Evolutionary conservation across 768 basidiomycete species (phyloP), one percentile per base, ranked within the genome.

Genomic region (Hydnomerulius pinastri): DNA sequence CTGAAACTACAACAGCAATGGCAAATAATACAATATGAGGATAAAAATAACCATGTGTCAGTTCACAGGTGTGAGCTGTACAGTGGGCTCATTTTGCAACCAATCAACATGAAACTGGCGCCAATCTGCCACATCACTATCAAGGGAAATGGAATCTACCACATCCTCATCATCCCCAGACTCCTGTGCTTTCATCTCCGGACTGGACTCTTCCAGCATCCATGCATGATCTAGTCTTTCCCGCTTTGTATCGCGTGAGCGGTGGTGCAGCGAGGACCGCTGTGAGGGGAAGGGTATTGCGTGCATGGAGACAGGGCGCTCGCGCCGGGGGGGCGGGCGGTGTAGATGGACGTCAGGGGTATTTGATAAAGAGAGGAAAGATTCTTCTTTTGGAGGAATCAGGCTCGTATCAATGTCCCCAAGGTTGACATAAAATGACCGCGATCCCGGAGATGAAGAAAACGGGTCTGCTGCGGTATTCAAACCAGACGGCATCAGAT

Each of bases 61-160:
- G 21, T 23, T 27, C 17, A 9, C 30, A 17, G 46, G 32, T 18
- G 32, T 36, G 21, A 49, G 42, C 28, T 54, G 50, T 11, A 54
- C 25, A 27, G 28, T 32, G 20, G 47, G 37, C 15, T 64, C 46
- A 21, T 48, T 56, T 24, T 39, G 52, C 2, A 70, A 43, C 55
- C 79, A 68, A 41, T 80, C 76, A 15, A 71, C 67, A 54, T 82
- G 81, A 48, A 83, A 83, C 60, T 81, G 75, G 4, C 80, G 73
- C 81, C 81, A 83, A 61, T 83, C 80, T 33, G 38, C 38, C 24
- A 8, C 17, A 20, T 54, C 45, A 20, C 11, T 33, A 33, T 48
- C 61, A 5, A 54, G 45, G 10, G 48, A 43, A 42, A 48, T n/a
- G n/a, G n/a, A 4, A 17, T 49, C 29, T 2, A 24, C 13, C 4